Evolutionary conservation across 768 basidiomycete genomes (phyloP), one percentile per base, ranked within the genome.

Genomic region (Boletus rex-veris): DNA sequence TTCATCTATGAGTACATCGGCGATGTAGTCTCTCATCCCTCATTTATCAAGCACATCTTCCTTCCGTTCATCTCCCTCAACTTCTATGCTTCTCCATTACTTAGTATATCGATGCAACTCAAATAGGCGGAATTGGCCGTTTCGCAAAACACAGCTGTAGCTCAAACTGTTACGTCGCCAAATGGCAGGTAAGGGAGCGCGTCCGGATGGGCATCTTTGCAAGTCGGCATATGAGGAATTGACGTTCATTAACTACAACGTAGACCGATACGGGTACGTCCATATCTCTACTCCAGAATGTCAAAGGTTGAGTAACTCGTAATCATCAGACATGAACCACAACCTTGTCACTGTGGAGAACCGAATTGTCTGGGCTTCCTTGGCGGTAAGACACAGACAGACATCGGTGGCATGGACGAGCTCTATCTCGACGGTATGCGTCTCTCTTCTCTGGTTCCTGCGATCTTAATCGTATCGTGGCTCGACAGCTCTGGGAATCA

Each of bases 221-320:
- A n/a, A 92, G 86, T 63, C 80, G 92, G 40, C 58, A 77, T 49
- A 86, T 98, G 94, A 97, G 65, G 95, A 98, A 71, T 71, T 98
- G 61, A 98, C 97, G 0, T 98, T 98, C 77, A 98, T n/a, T n/a
- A n/a, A 99, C 72, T 99, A 99, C 70, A 99, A 99, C 68, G 97
- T 98, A 38, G 97, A 98, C 71, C 92, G 97, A 53, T 99, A 99
- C 64, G 97, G 96, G 96, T 95, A 55, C 46, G 87, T 76, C 44
- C 24, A 26, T 31, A 12, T n/a, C 28, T 40, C 14, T 9, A 18
- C 37, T 40, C 30, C 2, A 38, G 28, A 58, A 33, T 18, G 28
- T 7, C n/a, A 12, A 26, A 39, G 12, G 21, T 26, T 39, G 30
- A 59, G 15, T 18, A 19, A 36, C 35, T 30, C 10, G 7, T 35